Base-by-base conservation (phyloP, 345 rosid species). In the Euphorbia tirucalli region DNA sequence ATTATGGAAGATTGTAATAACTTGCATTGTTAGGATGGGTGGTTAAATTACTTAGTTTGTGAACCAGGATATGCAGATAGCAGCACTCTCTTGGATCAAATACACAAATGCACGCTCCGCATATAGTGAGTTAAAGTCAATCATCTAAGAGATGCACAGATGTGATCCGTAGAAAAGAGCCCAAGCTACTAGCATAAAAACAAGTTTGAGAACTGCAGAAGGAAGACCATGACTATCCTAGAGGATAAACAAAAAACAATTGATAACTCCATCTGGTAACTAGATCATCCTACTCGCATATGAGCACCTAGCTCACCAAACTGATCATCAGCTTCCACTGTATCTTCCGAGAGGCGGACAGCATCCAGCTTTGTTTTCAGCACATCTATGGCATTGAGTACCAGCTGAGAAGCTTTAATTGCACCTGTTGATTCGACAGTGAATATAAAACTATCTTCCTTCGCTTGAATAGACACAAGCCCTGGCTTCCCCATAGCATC, bases 221-320 rank as follows among this genome's bases (percentile, higher is more conserved):
- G 5, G 18, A 35, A 63, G 21, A 24, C 18, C 7, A 31, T 30
- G 18, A 32, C 24, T 41, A 25, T 58, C 19, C 52, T 60, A 21
- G 76, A 62, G 44, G 50, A 60, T 44, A n/a, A 60, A 70, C 46
- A 68, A 70, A 35, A 60, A 50, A 2, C 56, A 73, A 44, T 15
- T 21, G 46, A 54, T 49, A 48, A 70, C 28, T 35, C 11, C 11
- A 46, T 7, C 19, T 8, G 46, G 31, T 60, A 25, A 35, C 37
- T 39, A 27, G 68, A 66, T 84, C 82, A 93, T 56, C 98, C 99
- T 71, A 90, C 99, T 2, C 92, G 96, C 99, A 93, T 86, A 71
- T 95, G 99, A 7, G 96, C 99, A 64, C 99, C 96, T 10, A 93
- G 96, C 80, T 96, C 99, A 31, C 97, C 99, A 81, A 93, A 96